Evolutionary conservation across 257 asterid genomes (phyloP), one percentile per base, ranked within the genome.

Genomic region (Rauvolfia tetraphylla): DNA sequence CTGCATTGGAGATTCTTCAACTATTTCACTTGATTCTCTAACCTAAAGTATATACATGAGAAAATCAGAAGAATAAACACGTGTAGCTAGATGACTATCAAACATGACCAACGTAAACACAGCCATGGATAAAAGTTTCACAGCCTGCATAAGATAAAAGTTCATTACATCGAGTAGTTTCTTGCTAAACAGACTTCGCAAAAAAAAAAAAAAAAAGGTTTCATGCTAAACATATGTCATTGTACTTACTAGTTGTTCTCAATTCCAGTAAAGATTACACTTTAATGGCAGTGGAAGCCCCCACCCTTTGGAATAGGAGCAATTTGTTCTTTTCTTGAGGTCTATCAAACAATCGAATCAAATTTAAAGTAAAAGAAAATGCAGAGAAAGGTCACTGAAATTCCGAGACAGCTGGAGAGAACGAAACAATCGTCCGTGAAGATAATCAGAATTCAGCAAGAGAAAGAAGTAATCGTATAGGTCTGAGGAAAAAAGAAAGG

Each of bases 21-120:
- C 85, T 71, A 92, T 94, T 90, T 94, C 98, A 80, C 89, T 87
- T 23, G 84, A 86, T 79, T 85, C 89, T 58, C 76, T 85, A 69
- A 78, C 91, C 97, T 93, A 81, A 66, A 68, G 79, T 49, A 22
- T n/a, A 5, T n/a, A 71, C 69, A 61, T 3, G 15, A 25, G 23
- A 57, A 49, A 49, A 27, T 17, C 39, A 46, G 38, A 51, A 70
- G 36, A 70, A 27, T 70, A 9, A 44, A 70, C n/a, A n/a, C 17
- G 29, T 48, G 7, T 27, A 25, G 44, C 22, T 29, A 68, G 48
- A 44, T 15, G 41, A 65, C 5, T 8, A 4, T 5, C 29, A 41
- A 29, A 38, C 8, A 17, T 46, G 42, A 61, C 54, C 38, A 59
- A 67, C 15, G 8, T 67, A 67, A 67, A 67, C 33, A 38, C 0